Conservation (phyloP, 805 yeast species). For the Diddensiella transvaalensis region DNA sequence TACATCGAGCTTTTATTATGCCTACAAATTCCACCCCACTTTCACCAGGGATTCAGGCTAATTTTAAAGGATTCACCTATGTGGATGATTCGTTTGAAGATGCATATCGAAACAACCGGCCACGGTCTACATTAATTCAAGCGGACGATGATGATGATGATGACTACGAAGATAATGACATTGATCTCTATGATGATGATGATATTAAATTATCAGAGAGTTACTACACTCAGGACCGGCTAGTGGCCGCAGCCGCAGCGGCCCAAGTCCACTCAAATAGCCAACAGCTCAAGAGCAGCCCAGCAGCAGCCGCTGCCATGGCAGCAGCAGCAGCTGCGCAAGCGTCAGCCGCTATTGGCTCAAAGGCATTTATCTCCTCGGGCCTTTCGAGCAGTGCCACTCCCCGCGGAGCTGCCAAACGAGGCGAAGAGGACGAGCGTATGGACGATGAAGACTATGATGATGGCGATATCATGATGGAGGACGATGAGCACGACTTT, state of each 20-base stretch:
- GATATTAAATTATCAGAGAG: conserved; percentile 34
- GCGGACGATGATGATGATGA: conserved; percentile 11
- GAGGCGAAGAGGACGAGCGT: conserved; percentile 17
- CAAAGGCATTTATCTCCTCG: no score
- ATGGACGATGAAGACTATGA: conserved; percentile 28
- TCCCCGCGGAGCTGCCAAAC: background rate
- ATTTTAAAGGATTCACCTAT: conserved; percentile 94
- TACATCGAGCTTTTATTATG: conserved; percentile 50
- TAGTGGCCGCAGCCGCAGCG: background rate
- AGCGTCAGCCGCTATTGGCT: no score
- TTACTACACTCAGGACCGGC: conserved; percentile 26
- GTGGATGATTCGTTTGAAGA: conserved; percentile 95
- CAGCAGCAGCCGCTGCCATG: background rate
- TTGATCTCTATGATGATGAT: conserved; percentile 36
- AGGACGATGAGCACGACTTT: conserved; percentile 72
- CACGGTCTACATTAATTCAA: background rate
- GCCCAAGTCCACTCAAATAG: background rate
- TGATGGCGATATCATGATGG: conserved; percentile 32
- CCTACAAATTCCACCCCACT: conserved; percentile 67
- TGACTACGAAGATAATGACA: conserved; percentile 29
- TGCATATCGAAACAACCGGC: conserved; percentile 43
- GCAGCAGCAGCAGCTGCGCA: no score
- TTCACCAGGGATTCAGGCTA: conserved; percentile 92
- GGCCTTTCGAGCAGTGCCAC: no score
- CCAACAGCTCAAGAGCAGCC: background rate